phyloP scores from a whole-genome alignment of 768 basidiomycete species.

The Tricholoma matsutake region DNA sequence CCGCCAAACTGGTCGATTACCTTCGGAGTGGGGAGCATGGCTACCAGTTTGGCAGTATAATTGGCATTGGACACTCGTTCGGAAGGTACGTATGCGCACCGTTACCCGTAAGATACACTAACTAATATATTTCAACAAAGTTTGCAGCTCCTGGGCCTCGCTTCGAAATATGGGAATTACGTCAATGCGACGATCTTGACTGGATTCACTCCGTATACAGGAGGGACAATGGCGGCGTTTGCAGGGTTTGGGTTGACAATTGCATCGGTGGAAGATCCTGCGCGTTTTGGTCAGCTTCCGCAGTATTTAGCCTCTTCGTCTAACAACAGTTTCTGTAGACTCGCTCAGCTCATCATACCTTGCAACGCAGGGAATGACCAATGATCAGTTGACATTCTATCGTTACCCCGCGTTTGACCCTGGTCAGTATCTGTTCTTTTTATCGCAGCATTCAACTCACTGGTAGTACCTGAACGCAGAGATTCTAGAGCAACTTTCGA shows the following conservation, averaged over 20 bases:
- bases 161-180: conserved; percentile 12
- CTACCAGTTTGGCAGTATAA: conserved; percentile 7
- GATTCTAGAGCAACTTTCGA: conserved; percentile 4
- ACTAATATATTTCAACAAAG: conserved; percentile 2
- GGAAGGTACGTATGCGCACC: conserved; percentile 16
- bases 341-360: conserved; percentile 15
- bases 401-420: conserved; percentile 18
- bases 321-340: conserved; percentile 4
- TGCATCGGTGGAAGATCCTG: conserved; percentile 12
- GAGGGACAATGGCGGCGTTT: conserved; percentile 8
- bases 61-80: conserved; percentile 24
- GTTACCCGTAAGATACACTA: neutral
- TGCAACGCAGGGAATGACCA: conserved; percentile 9
- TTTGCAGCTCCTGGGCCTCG: conserved; percentile 16
- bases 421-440: conserved; percentile 5
- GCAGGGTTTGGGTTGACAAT: conserved; percentile 16
- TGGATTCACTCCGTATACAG: conserved; percentile 13
- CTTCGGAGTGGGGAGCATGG: conserved; percentile 8
- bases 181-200: conserved; percentile 21
- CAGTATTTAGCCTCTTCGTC: neutral
- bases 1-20: conserved; percentile 13
- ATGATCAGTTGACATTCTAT: conserved; percentile 19
- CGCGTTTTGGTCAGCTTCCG: conserved; percentile 15
- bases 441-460: neutral
- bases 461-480: neutral